phyloP scores from a whole-genome alignment of 1,284 basidiomycete genomes.

The Kalmanozyma brasiliensis region DNA sequence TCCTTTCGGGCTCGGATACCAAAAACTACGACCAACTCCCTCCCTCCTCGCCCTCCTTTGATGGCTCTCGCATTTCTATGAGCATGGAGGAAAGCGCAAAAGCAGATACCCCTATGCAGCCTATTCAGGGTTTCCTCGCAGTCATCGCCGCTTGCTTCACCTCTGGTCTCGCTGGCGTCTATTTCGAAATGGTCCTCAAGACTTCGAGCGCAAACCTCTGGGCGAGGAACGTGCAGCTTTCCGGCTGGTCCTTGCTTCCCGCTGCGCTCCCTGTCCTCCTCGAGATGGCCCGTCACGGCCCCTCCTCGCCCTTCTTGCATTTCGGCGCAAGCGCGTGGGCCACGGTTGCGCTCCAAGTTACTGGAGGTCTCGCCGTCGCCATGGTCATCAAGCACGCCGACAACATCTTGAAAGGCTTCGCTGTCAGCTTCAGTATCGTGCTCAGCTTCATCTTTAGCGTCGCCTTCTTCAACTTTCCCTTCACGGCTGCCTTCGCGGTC shows the following conservation, averaged over 20 bases:
- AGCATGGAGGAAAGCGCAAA: slow-evolving; percentile 51
- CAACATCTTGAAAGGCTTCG: slow-evolving; percentile 76
- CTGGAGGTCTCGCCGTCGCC: slow-evolving; percentile 90
- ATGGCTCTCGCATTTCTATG: slow-evolving; percentile 43
- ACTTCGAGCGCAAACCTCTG: slow-evolving; percentile 86
- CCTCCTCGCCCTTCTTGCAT: slow-evolving; percentile 58
- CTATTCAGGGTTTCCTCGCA: slow-evolving; percentile 82
- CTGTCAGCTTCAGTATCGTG: slow-evolving; percentile 89
- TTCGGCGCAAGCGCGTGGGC: slow-evolving; percentile 90
- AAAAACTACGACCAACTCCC: slow-evolving; percentile 33
- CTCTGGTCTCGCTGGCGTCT: slow-evolving; percentile 96
- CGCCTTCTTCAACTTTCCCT: slow-evolving; percentile 84
- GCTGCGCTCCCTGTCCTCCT: slow-evolving; percentile 85
- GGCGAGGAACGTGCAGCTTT: slow-evolving; percentile 96
- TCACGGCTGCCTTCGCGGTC: slow-evolving; percentile 84
- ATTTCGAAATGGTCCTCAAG: slow-evolving; percentile 98
- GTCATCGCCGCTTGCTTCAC: slow-evolving; percentile 93
- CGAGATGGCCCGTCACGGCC: slow-evolving; percentile 58
- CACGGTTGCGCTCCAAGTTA: slow-evolving; percentile 85
- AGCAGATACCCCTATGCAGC: slow-evolving; percentile 74
- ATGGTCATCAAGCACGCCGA: slow-evolving; percentile 72
- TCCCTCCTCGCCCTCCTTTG: slow-evolving; percentile 47
- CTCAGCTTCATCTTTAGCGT: slow-evolving; percentile 91
- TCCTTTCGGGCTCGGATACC: slow-evolving; percentile 20
- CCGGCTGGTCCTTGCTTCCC: slow-evolving; percentile 90